These are phyloP conservation scores for Ganoderma multipileum DNA, from an alignment of 1,284 basidiomycete genomes.

Conservation along the genomic window DNA sequence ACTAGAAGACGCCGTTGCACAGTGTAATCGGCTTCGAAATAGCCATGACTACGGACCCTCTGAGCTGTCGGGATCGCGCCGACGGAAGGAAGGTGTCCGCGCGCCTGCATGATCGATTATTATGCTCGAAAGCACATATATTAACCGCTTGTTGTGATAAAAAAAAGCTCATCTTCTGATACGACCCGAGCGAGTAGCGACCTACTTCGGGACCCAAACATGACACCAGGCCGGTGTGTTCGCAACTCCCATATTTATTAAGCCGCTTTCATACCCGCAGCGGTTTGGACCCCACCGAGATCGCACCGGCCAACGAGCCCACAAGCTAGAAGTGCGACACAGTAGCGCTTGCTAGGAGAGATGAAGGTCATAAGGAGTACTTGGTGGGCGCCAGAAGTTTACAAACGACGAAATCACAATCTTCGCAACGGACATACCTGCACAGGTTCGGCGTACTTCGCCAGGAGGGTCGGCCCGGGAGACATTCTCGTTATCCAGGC, in stretches of 20 bases:
- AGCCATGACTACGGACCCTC: neutral
- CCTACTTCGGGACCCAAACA: neutral
- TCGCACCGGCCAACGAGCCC: neutral
- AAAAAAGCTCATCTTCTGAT: neutral
- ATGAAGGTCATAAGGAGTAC: neutral
- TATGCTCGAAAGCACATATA: neutral
- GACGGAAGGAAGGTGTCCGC: neutral
- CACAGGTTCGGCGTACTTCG: conserved; percentile 64
- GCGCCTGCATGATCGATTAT: neutral
- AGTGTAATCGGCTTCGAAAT: neutral
- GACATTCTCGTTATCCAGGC: conserved; percentile 75
- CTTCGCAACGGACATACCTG: conserved; percentile 57
- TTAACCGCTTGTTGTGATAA: neutral
- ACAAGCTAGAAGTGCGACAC: neutral
- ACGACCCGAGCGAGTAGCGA: neutral
- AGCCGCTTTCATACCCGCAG: neutral
- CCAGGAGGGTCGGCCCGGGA: conserved; percentile 62
- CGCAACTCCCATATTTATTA: neutral
- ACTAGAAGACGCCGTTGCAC: neutral
- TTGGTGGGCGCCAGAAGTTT: no score
- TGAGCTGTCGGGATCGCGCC: neutral
- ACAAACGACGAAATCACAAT: neutral
- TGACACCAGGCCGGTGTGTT: neutral
- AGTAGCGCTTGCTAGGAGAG: neutral
- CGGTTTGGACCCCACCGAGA: neutral